Conservation (phyloP, 2,329 filamentous ascomycete genomes). For the Cladosporium sp. region DNA sequence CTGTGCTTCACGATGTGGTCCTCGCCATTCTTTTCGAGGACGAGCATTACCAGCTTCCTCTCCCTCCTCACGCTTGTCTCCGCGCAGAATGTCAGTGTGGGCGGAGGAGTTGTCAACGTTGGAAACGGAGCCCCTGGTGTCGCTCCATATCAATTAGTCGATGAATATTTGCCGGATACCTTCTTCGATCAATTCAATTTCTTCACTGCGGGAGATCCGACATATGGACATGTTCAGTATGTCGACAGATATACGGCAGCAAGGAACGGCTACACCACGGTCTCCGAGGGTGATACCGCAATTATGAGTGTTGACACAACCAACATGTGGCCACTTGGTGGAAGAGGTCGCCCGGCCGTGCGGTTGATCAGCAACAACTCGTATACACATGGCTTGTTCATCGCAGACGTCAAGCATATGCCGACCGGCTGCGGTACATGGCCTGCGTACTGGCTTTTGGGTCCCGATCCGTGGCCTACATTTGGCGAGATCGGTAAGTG, state of each 20-base stretch:
- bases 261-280: constrained; percentile 29
- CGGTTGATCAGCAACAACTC: constrained; percentile 34
- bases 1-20: constrained; percentile 20
- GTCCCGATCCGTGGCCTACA: constrained; percentile 36
- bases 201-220: constrained; percentile 30
- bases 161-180: constrained; percentile 26
- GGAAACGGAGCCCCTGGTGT: constrained; percentile 28
- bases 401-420: constrained; percentile 37
- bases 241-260: constrained; percentile 36
- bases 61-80: constrained; percentile 16
- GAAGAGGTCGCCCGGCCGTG: constrained; percentile 30
- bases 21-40: constrained; percentile 24
- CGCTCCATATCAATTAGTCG: constrained; percentile 27
- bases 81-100: constrained; percentile 21
- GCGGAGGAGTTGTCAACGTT: constrained; percentile 23
- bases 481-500: constrained; percentile 31
- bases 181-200: constrained; percentile 36
- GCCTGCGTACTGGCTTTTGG: constrained; percentile 40
- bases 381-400: constrained; percentile 37
- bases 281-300: constrained; percentile 18
- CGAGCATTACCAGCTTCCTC: constrained; percentile 17
- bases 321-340: constrained; percentile 40
- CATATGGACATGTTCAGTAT: constrained; percentile 35
- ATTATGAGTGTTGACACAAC: constrained; percentile 33
- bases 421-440: constrained; percentile 37